Conservation (phyloP, 1,284 basidiomycete species). For the Grifola frondosa region DNA sequence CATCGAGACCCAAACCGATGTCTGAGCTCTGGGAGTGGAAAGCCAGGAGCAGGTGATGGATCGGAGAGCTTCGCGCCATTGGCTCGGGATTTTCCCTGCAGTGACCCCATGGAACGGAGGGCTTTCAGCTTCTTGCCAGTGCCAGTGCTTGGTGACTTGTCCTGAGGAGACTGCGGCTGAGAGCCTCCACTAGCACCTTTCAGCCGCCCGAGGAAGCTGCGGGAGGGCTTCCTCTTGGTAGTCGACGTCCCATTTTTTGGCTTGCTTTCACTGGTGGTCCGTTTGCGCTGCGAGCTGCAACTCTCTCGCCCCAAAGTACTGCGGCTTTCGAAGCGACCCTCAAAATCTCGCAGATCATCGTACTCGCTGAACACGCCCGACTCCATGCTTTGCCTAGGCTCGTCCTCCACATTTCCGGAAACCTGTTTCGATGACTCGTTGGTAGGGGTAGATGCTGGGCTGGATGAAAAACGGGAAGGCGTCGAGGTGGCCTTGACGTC, state of each 20-base stretch:
- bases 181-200: constrained; percentile 40
- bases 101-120: constrained; percentile 75
- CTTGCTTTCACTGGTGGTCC: constrained; percentile 36
- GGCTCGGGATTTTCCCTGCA: constrained; percentile 54
- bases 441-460: constrained; percentile 16
- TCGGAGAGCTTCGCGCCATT: constrained; percentile 17
- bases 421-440: constrained; percentile 7
- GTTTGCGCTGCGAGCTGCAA: constrained; percentile 33
- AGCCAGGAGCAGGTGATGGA: constrained; percentile 39
- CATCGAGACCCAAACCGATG: constrained; percentile 57
- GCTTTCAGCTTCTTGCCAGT: constrained; percentile 62
- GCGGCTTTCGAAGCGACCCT: constrained; percentile 77
- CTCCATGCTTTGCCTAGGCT: constrained; percentile 28
- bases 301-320: constrained; percentile 60
- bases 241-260: constrained; percentile 17
- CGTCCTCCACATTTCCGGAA: constrained; percentile 33
- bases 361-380: constrained; percentile 76
- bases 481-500: constrained; percentile 35
- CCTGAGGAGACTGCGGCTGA: constrained; percentile 39
- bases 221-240: constrained; percentile 58
- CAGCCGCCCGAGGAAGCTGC: constrained; percentile 61
- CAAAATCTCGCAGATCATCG: constrained; percentile 80
- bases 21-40: constrained; percentile 53
- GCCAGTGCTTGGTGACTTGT: constrained; percentile 37
- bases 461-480: constrained; percentile 14